phyloP scores from a whole-genome alignment of 139 green algal genomes.

The Marvania coccoides region DNA sequence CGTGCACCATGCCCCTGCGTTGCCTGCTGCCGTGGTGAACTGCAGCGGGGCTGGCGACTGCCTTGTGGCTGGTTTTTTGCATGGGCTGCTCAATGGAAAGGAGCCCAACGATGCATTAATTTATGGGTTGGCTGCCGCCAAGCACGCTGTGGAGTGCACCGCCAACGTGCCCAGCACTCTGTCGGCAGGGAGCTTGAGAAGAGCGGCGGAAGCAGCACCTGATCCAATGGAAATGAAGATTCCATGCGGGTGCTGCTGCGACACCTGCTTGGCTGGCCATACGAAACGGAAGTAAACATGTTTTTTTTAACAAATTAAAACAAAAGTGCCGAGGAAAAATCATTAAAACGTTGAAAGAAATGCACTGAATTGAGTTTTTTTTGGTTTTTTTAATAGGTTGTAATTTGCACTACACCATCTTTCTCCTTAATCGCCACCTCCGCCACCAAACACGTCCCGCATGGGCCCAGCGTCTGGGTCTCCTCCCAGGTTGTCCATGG shows the following conservation, averaged over 20 bases:
- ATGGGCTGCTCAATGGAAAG: conserved; percentile 19
- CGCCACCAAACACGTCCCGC: not conserved
- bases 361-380: not conserved
- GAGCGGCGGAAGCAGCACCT: not conserved
- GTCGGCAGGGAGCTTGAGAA: no score
- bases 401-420: no score
- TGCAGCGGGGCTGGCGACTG: conserved; percentile 51
- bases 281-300: no score
- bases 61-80: conserved; percentile 42
- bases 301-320: no score
- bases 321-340: no score
- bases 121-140: conserved; percentile 9
- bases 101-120: conserved; percentile 12
- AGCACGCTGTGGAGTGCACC: not conserved
- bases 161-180: not conserved
- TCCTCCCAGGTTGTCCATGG: not conserved
- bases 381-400: no score
- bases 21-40: conserved; percentile 41
- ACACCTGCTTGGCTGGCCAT: not conserved
- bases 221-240: not conserved
- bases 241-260: not conserved
- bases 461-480: not conserved
- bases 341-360: not conserved
- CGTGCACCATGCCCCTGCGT: conserved; percentile 10
- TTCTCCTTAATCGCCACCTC: no score